Evolutionary conservation across 2,329 filamentous ascomycete genomes (phyloP).

Genomic region (Mycosphaerelloides madeirae): DNA sequence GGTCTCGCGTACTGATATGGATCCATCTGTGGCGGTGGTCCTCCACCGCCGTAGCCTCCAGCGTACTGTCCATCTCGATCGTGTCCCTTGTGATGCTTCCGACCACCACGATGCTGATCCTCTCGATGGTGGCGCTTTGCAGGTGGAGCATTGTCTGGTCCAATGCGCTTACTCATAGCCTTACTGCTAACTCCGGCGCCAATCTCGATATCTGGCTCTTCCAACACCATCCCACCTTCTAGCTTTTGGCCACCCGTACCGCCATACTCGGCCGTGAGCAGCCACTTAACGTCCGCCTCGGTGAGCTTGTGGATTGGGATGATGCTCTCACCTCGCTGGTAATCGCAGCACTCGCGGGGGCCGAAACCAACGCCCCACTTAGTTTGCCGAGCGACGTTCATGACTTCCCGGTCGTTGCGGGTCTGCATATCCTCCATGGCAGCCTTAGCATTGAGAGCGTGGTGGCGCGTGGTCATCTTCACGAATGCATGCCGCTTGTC

Average conservation of each 20-base stretch:
- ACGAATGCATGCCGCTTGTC: constrained; percentile 98
- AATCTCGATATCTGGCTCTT: constrained; percentile 98
- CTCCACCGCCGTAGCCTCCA: constrained; percentile 20
- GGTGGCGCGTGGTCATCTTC: constrained; percentile 89
- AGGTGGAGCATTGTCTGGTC: constrained; percentile 29
- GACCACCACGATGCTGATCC: constrained; percentile 26
- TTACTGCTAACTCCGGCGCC: constrained; percentile 96
- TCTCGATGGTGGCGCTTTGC: constrained; percentile 22
- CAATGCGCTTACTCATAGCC: constrained; percentile 38
- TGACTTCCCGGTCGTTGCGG: constrained; percentile 64
- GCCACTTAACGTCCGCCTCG: constrained; percentile 96
- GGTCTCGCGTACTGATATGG: constrained; percentile 27
- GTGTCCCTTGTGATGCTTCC: constrained; percentile 27
- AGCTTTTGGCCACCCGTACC: constrained; percentile 82
- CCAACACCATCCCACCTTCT: constrained; percentile 78
- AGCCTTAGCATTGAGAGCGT: constrained; percentile 77
- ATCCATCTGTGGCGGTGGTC: constrained; percentile 21
- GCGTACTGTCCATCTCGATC: constrained; percentile 21
- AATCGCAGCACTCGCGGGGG: constrained; percentile 94
- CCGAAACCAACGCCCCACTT: constrained; percentile 98
- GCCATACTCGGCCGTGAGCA: constrained; percentile 87
- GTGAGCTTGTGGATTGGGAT: constrained; percentile 92
- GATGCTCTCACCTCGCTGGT: constrained; percentile 82
- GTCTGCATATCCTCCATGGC: constrained; percentile 92
- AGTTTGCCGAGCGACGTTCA: constrained; percentile 65